Percentiles rank a stretch among this genome's conserved stretches.
These are phyloP conservation scores for Henckelia pumila DNA, from an alignment of 257 asterid species.

Conservation along the genomic window DNA sequence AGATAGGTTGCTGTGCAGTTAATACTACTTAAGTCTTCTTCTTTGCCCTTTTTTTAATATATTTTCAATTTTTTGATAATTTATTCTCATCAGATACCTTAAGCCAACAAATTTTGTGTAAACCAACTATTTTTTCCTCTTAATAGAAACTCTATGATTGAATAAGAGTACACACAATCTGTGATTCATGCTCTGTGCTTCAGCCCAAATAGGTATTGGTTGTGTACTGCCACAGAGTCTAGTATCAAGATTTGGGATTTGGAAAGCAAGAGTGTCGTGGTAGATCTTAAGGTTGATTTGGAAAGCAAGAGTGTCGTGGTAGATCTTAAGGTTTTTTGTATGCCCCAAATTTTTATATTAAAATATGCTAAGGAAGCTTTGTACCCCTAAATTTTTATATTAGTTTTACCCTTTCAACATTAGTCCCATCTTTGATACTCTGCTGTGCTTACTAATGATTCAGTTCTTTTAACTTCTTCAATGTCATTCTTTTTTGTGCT, in stretches of 20 bases:
- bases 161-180: constrained; percentile 21
- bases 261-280: constrained; percentile 92
- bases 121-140: constrained; percentile 11
- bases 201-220: constrained; percentile 94
- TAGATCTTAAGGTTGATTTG: constrained; percentile 68
- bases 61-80: constrained; percentile 10
- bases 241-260: constrained; percentile 93
- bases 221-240: constrained; percentile 83
- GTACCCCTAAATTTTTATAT: background rate
- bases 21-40: background rate
- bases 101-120: background rate
- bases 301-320: constrained; percentile 44
- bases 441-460: no score
- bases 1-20: background rate
- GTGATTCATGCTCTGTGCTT: constrained; percentile 77
- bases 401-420: background rate
- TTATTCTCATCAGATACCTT: background rate
- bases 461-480: background rate
- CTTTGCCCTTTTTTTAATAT: background rate
- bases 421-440: background rate
- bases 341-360: no score
- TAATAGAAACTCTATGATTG: background rate
- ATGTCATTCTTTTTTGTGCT: background rate
- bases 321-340: no score
- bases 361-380: no score